phyloP scores from a whole-genome alignment of 257 asterid species.

The Verbena officinalis region DNA sequence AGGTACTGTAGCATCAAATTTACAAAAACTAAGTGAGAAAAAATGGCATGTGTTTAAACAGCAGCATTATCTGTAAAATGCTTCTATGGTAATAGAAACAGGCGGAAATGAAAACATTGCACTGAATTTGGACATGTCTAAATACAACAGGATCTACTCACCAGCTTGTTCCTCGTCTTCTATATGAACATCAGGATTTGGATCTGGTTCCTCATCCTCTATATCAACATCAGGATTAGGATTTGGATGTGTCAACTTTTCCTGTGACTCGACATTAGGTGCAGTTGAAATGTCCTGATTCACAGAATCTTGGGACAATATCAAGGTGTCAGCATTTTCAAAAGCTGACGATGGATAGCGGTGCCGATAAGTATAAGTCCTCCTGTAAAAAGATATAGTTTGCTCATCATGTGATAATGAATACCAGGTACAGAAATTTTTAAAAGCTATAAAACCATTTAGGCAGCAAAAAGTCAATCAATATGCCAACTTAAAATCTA shows the following conservation, averaged over 20 bases:
- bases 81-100: constrained; percentile 3
- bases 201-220: constrained; percentile 50
- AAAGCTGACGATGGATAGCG: constrained; percentile 42
- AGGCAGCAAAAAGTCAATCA: constrained; percentile 26
- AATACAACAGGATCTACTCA: constrained; percentile 39
- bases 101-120: constrained; percentile 14
- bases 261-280: constrained; percentile 37
- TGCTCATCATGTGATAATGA: constrained; percentile 18
- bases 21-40: constrained; percentile 26
- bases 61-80: neutral
- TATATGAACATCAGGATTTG: constrained; percentile 38
- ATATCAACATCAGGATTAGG: constrained; percentile 40
- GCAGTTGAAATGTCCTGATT: constrained; percentile 39
- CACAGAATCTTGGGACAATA: constrained; percentile 48
- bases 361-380: constrained; percentile 55
- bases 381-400: constrained; percentile 46
- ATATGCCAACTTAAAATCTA: constrained; percentile 13
- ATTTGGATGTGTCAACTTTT: constrained; percentile 34
- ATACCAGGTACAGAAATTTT: constrained; percentile 4
- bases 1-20: constrained; percentile 45
- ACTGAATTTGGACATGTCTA: constrained; percentile 16
- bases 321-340: constrained; percentile 47
- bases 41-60: constrained; percentile 13
- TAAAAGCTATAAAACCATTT: constrained; percentile 1
- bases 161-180: constrained; percentile 59